Conservation (phyloP, 331 rosid species). For the Saraca asoca region DNA sequence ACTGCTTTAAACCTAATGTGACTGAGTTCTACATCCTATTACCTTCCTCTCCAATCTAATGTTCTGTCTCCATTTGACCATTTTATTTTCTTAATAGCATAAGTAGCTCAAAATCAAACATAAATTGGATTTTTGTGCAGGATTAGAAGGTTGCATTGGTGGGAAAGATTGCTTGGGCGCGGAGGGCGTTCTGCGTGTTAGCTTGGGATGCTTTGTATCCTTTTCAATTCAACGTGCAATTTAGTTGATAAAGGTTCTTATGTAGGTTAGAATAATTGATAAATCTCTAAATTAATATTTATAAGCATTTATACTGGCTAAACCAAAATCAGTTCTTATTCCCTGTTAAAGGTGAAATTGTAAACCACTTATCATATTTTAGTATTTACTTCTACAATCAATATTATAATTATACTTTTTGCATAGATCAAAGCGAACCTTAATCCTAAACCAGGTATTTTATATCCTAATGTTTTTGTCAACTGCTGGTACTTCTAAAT, state of each 20-base stretch:
- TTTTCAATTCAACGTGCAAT: slow-evolving; percentile 31
- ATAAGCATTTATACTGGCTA: slow-evolving; percentile 17
- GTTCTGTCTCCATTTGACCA: neutral
- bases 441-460: slow-evolving; percentile 62
- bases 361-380: slow-evolving; percentile 21
- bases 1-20: slow-evolving; percentile 23
- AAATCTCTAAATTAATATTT: slow-evolving; percentile 4
- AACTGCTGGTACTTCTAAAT: slow-evolving; percentile 69
- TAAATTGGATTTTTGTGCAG: slow-evolving; percentile 45
- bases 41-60: neutral
- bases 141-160: slow-evolving; percentile 67
- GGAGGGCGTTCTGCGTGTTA: slow-evolving; percentile 88
- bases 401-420: neutral
- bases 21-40: slow-evolving; percentile 7
- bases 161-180: slow-evolving; percentile 78
- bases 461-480: slow-evolving; percentile 81
- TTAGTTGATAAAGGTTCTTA: slow-evolving; percentile 1
- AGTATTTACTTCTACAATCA: slow-evolving; percentile 15
- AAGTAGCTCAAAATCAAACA: slow-evolving; percentile 19
- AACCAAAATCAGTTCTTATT: neutral
- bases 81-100: neutral
- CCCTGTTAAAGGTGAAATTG: slow-evolving; percentile 4
- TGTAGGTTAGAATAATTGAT: neutral
- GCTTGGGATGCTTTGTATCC: slow-evolving; percentile 98
- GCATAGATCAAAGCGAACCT: slow-evolving; percentile 44